A percentile compares a stretch with the other conserved stretches of the same genome.
phyloP scores from a whole-genome alignment of 768 basidiomycete genomes.

The Mycena floridula region DNA sequence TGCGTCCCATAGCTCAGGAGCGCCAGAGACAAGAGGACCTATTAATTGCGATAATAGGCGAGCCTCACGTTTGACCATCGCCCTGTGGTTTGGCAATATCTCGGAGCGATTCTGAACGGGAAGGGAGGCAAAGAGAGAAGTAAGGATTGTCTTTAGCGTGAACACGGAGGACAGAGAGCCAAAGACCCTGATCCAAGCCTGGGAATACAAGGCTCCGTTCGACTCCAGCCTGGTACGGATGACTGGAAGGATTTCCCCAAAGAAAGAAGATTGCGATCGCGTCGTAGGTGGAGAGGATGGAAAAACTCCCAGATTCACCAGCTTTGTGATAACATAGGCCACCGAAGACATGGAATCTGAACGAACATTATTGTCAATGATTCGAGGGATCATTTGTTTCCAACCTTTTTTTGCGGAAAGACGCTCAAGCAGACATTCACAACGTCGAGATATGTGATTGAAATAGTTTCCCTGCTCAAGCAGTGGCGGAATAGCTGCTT shows the following conservation, averaged over 20 bases:
- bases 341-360: slow-evolving; percentile 37
- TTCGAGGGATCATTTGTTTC: too few species aligned
- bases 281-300: slow-evolving; percentile 42
- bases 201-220: slow-evolving; percentile 31
- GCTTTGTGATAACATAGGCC: slow-evolving; percentile 54
- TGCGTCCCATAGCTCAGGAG: slow-evolving; percentile 47
- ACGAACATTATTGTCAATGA: too few species aligned
- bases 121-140: slow-evolving; percentile 52
- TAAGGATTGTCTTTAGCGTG: slow-evolving; percentile 50
- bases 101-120: slow-evolving; percentile 22
- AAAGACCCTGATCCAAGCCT: slow-evolving; percentile 43
- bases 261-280: slow-evolving; percentile 71
- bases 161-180: slow-evolving; percentile 42
- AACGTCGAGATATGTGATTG: slow-evolving; percentile 43
- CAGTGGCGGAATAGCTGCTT: slow-evolving; percentile 31
- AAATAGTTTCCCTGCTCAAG: slow-evolving; percentile 58
- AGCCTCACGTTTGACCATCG: slow-evolving; percentile 47
- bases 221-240: slow-evolving; percentile 37
- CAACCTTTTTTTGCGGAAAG: too few species aligned
- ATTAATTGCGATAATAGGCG: slow-evolving; percentile 44
- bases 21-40: slow-evolving; percentile 39
- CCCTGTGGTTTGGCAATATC: slow-evolving; percentile 28
- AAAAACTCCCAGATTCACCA: slow-evolving; percentile 64
- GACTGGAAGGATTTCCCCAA: slow-evolving; percentile 39
- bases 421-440: slow-evolving; percentile 43